phyloP scores from a whole-genome alignment of 129 eudicot species.

The Dittrichia graveolens region DNA sequence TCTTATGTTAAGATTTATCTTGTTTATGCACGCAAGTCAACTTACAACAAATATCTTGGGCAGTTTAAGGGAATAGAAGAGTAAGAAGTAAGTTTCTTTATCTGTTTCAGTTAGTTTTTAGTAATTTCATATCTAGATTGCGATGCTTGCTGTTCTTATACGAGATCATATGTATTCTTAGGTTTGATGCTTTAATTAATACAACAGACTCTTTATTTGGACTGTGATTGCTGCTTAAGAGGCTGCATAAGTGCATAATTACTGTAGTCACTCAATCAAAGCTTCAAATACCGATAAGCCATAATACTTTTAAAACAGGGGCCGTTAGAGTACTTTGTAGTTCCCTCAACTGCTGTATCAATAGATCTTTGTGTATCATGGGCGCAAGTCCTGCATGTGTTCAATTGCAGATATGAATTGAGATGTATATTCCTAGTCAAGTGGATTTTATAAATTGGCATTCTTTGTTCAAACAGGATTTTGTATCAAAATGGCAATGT shows the following conservation, averaged over 20 bases:
- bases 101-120: not conserved
- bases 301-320: not conserved
- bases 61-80: not conserved
- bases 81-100: conserved; percentile 7
- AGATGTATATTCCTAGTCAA: not conserved
- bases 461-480: conserved; percentile 36
- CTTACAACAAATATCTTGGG: not conserved
- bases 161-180: no score
- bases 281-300: no score
- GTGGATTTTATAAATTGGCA: not conserved
- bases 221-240: no score
- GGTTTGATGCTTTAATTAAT: no score
- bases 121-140: conserved; percentile 1
- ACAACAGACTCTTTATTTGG: no score
- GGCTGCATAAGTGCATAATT: no score
- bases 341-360: not conserved
- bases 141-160: not conserved
- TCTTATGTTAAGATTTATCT: not conserved
- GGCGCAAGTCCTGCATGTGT: not conserved
- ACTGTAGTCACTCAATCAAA: no score
- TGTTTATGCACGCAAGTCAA: conserved; percentile 1
- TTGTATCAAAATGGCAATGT: conserved; percentile 64
- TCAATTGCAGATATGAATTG: conserved; percentile 1
- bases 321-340: not conserved
- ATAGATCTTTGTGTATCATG: not conserved